Conservation (phyloP, 148 eudicot species). For the Bassia scoparia region DNA sequence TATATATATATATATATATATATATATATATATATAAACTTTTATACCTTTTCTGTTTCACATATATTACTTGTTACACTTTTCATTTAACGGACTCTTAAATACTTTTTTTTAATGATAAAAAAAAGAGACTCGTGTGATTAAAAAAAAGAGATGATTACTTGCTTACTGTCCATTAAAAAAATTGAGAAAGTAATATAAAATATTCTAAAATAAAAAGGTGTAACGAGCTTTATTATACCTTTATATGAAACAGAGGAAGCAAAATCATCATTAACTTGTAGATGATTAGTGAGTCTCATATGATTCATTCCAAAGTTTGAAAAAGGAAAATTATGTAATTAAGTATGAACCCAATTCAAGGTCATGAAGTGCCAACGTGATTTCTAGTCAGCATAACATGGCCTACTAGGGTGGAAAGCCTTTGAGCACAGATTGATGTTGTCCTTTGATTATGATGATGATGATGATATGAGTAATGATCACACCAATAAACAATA, state of each 20-base stretch:
- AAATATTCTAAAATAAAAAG: too few relatives aligned
- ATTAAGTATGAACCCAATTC: background rate
- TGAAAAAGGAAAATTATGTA: background rate
- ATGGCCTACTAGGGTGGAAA: constrained; percentile 17
- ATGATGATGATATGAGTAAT: background rate
- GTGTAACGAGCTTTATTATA: background rate
- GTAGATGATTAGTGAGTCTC: background rate
- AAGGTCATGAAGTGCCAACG: constrained; percentile 12
- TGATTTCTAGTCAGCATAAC: constrained; percentile 13
- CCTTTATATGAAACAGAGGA: too few relatives aligned
- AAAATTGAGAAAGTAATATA: too few relatives aligned
- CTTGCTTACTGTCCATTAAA: too few relatives aligned
- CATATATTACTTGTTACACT: too few relatives aligned
- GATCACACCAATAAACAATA: background rate
- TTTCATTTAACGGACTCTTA: too few relatives aligned
- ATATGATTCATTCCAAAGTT: background rate
- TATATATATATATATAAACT: too few relatives aligned
- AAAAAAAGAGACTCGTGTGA: too few relatives aligned
- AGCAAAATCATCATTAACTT: background rate
- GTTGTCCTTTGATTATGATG: background rate
- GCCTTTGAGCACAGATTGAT: constrained; percentile 5
- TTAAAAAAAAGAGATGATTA: too few relatives aligned
- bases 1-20: too few relatives aligned
- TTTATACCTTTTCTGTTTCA: too few relatives aligned
- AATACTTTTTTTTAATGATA: too few relatives aligned